A percentile compares a stretch with the other conserved stretches of the same genome.
Evolutionary conservation across 2,329 filamentous ascomycete species (phyloP).

Genomic region (Fusarium staphyleae): DNA sequence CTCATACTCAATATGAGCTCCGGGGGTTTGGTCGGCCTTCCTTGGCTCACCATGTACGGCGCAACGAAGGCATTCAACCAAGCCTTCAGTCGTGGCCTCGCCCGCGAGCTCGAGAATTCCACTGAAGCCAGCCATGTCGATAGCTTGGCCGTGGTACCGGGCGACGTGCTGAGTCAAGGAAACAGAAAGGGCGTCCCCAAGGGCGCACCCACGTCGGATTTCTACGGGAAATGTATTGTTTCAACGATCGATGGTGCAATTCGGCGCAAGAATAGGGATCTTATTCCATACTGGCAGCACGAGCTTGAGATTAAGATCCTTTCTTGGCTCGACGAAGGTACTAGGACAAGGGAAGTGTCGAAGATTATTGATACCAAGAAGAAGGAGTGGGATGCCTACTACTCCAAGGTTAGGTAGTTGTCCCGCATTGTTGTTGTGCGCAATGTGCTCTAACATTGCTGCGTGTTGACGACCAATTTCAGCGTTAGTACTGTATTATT

Average conservation of each 20-base stretch:
- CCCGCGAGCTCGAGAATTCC: not conserved
- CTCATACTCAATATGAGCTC: not conserved
- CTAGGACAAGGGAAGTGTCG: not conserved
- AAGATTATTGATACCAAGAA: not conserved
- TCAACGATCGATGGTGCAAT: conserved; percentile 36
- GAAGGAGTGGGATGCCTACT: no score
- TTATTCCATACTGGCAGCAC: conserved; percentile 41
- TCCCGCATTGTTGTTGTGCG: no score
- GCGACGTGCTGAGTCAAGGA: not conserved
- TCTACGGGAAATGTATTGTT: conserved; percentile 26
- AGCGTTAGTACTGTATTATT: no score
- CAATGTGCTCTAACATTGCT: no score
- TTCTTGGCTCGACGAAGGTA: conserved; percentile 10
- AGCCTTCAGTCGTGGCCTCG: not conserved
- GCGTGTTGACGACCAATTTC: no score
- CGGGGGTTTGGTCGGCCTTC: not conserved
- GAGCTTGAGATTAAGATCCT: conserved; percentile 19
- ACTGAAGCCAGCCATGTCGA: not conserved
- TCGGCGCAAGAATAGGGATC: conserved; percentile 29
- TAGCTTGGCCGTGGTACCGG: not conserved
- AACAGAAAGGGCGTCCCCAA: not conserved
- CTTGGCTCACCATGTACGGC: conserved; percentile 1
- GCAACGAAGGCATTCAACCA: conserved; percentile 3
- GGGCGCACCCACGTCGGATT: conserved; percentile 22
- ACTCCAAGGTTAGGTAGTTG: no score